Evolutionary conservation across 257 asterid species (phyloP), one percentile per base, ranked within the genome.

Genomic region (Henckelia pumila): DNA sequence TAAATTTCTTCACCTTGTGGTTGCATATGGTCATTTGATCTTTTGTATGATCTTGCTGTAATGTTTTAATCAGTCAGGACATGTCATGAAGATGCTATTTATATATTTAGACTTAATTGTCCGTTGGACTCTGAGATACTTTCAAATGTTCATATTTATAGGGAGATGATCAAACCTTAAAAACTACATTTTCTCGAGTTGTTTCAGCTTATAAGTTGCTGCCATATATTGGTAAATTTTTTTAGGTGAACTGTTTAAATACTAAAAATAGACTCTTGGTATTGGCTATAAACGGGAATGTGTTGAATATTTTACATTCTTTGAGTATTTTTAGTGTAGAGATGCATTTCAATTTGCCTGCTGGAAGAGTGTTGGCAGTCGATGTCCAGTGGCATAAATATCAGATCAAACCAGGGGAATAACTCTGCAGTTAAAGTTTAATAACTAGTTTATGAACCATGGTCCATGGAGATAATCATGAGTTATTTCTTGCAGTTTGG

Each of bases 401-500:
- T 62, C 66, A 37, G 66, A 30, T 60, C 37, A 22, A 19, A 61
- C 13, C 52, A 17, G 53, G 14, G 59, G 49, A n/a, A 52, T 25
- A 8, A 30, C 21, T 61, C 50, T 47, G 52, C 72, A 29, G 62
- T 56, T 40, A 40, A 40, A 25, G 21, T 49, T 24, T 32, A 60
- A 24, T 25, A 30, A 19, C 60, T 3, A 44, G 26, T 7, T 64
- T 13, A 61, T 69, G 67, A 63, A 64, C n/a, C n/a, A n/a, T n/a
- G n/a, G n/a, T n/a, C 70, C 55, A 56, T 64, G 35, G 29, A 50
- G 61, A 73, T 76, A 56, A 76, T 66, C 47, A 16, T 55, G 40
- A 63, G 64, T 77, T 40, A 77, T 40, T 70, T 50, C 21, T 66
- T 73, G 77, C 94, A 94, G 99, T 91, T 94, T 83, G 97, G 96